Evolutionary conservation across 1,284 basidiomycete species (phyloP).

Genomic region (Tilletiaria anomala): DNA sequence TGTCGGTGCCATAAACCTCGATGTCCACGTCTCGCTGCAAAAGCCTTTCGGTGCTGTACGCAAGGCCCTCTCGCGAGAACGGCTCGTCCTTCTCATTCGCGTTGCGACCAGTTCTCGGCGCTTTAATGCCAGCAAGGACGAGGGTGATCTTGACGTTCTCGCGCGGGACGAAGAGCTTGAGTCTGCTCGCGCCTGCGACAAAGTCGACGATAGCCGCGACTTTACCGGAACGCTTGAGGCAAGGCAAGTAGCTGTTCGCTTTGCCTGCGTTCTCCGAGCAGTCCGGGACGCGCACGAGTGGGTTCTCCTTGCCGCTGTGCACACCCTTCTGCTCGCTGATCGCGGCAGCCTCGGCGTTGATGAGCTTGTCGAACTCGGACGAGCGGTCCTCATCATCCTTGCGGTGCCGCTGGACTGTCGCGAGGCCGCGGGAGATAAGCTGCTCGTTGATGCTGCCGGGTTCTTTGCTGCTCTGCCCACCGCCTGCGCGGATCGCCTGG

Average conservation of each 20-base stretch:
- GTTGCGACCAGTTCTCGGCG: slow-evolving; percentile 45
- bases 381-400: slow-evolving; percentile 88
- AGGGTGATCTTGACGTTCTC: slow-evolving; percentile 28
- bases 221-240: slow-evolving; percentile 76
- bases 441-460: slow-evolving; percentile 75
- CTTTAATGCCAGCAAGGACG: slow-evolving; percentile 39
- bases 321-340: slow-evolving; percentile 65
- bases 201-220: slow-evolving; percentile 80
- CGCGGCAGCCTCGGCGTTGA: slow-evolving; percentile 76
- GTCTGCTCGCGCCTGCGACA: slow-evolving; percentile 48
- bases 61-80: slow-evolving; percentile 66
- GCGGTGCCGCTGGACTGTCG: slow-evolving; percentile 75
- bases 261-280: slow-evolving; percentile 48
- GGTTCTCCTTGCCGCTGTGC: slow-evolving; percentile 78
- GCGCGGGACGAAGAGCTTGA: slow-evolving; percentile 27
- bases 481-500: slow-evolving; percentile 7
- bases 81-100: slow-evolving; percentile 76
- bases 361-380: slow-evolving; percentile 81
- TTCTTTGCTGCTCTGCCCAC: slow-evolving; percentile 15
- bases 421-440: slow-evolving; percentile 79
- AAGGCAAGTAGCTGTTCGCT: slow-evolving; percentile 54
- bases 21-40: slow-evolving; percentile 94
- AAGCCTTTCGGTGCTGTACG: slow-evolving; percentile 63
- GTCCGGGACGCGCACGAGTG: slow-evolving; percentile 58
- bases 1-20: slow-evolving; percentile 75